Percentiles rank a stretch among this genome's conserved stretches.
These are phyloP conservation scores for Penicillium concentricum DNA, from an alignment of 2,329 filamentous ascomycete genomes.

Conservation along the genomic window DNA sequence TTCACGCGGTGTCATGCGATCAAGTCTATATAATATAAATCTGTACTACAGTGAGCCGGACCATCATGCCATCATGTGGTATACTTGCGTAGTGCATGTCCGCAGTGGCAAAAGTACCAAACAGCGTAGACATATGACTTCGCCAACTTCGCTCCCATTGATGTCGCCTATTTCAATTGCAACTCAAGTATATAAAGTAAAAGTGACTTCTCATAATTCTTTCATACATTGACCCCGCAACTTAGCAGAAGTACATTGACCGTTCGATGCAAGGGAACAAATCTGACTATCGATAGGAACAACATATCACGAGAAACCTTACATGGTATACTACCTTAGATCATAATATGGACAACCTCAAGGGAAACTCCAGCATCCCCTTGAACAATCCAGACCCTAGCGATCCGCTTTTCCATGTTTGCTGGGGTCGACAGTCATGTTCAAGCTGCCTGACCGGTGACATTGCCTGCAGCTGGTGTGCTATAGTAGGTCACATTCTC, in stretches of 20 bases:
- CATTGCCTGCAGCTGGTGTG: constrained; percentile 40
- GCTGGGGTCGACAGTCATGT: constrained; percentile 41
- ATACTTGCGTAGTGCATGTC: neutral
- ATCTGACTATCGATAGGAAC: neutral
- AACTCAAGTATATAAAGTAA: neutral
- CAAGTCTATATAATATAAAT: constrained; percentile 22
- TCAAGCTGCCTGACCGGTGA: constrained; percentile 33
- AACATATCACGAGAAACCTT: neutral
- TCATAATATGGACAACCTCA: neutral
- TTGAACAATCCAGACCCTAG: constrained; percentile 5
- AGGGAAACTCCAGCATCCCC: constrained; percentile 5
- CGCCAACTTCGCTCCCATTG: neutral
- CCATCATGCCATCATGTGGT: neutral
- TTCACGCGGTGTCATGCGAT: constrained; percentile 21
- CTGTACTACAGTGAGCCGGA: constrained; percentile 14
- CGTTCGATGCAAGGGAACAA: neutral
- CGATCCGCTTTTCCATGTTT: constrained; percentile 33
- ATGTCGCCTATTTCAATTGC: neutral
- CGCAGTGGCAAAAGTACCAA: too few relatives aligned
- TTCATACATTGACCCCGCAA: constrained; percentile 5
- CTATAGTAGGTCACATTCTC: constrained; percentile 31
- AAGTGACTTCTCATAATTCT: neutral
- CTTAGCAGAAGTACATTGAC: neutral
- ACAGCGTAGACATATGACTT: neutral
- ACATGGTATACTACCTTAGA: constrained; percentile 1